phyloP scores from a whole-genome alignment of 2,329 filamentous ascomycete species.

The Pseudogymnoascus sp. region DNA sequence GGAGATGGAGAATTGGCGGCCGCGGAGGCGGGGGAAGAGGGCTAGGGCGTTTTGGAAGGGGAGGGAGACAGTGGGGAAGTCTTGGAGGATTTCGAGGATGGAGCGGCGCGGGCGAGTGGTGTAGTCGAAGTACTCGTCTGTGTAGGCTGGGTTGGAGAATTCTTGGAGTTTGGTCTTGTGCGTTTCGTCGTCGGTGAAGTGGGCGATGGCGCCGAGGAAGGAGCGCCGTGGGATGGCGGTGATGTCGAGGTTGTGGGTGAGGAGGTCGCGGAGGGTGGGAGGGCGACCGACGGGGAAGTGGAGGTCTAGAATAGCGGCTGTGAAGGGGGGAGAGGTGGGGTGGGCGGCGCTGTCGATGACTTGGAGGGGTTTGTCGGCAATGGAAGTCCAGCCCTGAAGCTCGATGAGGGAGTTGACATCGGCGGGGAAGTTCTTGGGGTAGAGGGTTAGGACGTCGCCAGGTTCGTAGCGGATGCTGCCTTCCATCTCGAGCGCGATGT shows the following conservation, averaged over 20 bases:
- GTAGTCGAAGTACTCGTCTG: slow-evolving; percentile 94
- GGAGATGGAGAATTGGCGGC: slow-evolving; percentile 88
- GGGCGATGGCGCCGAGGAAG: slow-evolving; percentile 72
- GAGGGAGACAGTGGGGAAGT: slow-evolving; percentile 77
- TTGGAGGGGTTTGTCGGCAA: slow-evolving; percentile 62
- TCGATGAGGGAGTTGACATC: slow-evolving; percentile 74
- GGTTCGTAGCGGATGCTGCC: slow-evolving; percentile 43
- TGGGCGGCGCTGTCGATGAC: slow-evolving; percentile 32
- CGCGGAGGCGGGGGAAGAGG: slow-evolving; percentile 73
- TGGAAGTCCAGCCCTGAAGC: slow-evolving; percentile 66
- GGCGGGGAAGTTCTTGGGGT: slow-evolving; percentile 74
- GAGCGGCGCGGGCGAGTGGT: slow-evolving; percentile 82
- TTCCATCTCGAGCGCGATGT: slow-evolving; percentile 54
- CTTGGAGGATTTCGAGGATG: slow-evolving; percentile 84
- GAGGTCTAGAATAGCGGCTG: slow-evolving; percentile 25
- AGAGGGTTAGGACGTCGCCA: slow-evolving; percentile 73
- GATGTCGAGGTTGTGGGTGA: slow-evolving; percentile 80
- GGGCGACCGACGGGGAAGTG: slow-evolving; percentile 30
- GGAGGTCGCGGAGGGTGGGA: slow-evolving; percentile 57
- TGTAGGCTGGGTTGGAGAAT: slow-evolving; percentile 67
- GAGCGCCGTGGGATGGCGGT: slow-evolving; percentile 78
- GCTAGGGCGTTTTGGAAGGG: slow-evolving; percentile 64
- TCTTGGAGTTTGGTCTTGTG: slow-evolving; percentile 78
- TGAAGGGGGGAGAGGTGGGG: slow-evolving; percentile 25
- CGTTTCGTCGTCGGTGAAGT: slow-evolving; percentile 61